Evolutionary conservation across 805 yeast species (phyloP), one percentile per base, ranked within the genome.

Genomic region (Lipomyces chichibuensis): DNA sequence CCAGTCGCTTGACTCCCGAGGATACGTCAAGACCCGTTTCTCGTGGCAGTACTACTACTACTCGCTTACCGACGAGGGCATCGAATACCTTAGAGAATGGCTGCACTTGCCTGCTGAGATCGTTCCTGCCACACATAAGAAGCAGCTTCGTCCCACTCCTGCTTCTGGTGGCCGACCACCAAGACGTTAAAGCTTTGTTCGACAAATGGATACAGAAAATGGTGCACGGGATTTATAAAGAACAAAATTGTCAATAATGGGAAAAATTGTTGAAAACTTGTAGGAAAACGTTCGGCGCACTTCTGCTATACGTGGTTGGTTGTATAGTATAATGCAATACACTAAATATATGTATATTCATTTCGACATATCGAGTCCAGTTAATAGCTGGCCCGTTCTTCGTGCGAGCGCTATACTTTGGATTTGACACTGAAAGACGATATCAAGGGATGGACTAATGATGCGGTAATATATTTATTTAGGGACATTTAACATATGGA

Each of bases 21-120:
- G 99, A 83, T 95, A 80, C 89, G 98, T 95, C 84, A 92, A 94
- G 91, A 95, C 99, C 79, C 98, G 92, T 86, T 95, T 94, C 90
- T 94, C 98, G 80, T 95, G 99, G 99, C 98, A 93, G 89, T 92
- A 92, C 89, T 95, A 95, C 87, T 95, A 95, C 97, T 95, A 95
- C 96, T 92, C 99, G 87, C 90, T 95, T 82, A 95, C 98, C 82
- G 98, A 95, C 82, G 97, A 91, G 85, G 99, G 99, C 89, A 94
- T 95, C 75, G 97, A 92, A 82, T 95, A 86, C 90, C 90, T 95
- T 81, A 91, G 98, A 87, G 92, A 91, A 82, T 95, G 92, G 91
- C 90, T 95, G 84, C 92, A 93, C 89, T 88, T 95, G 80, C 99
- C 99, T 85, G 96, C 91, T 84, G 96, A 92, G 85, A 90, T 95